These are phyloP conservation scores for Tothia fuscella DNA, from an alignment of 2,329 filamentous ascomycete genomes.

Conservation along the genomic window DNA sequence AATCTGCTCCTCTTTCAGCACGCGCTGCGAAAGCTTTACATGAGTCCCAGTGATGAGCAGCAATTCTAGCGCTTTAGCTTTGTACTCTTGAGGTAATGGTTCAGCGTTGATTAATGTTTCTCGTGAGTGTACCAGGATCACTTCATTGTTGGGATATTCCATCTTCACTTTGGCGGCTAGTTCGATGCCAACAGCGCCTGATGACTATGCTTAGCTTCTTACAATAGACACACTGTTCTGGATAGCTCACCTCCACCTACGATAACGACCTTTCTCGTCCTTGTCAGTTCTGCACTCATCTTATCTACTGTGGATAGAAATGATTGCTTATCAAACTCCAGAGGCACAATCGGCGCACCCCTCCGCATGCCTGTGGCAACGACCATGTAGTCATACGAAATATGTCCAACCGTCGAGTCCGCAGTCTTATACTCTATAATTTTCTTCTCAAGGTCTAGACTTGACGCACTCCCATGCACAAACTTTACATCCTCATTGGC, in stretches of 20 bases:
- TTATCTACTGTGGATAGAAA: constrained; percentile 51
- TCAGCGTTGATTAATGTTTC: constrained; percentile 61
- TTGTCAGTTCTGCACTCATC: constrained; percentile 46
- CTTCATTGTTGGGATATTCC: constrained; percentile 48
- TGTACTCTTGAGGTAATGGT: constrained; percentile 57
- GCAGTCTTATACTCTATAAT: constrained; percentile 22
- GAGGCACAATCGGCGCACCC: constrained; percentile 61
- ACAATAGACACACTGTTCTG: constrained; percentile 24
- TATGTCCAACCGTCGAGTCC: background rate
- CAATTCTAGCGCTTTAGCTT: constrained; percentile 47
- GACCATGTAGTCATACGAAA: constrained; percentile 61
- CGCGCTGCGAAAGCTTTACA: constrained; percentile 48
- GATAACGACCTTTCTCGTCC: constrained; percentile 4
- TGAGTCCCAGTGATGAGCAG: constrained; percentile 53
- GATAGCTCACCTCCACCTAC: constrained; percentile 8
- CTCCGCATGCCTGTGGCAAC: constrained; percentile 58
- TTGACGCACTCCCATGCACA: constrained; percentile 52
- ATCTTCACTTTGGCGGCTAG: constrained; percentile 70
- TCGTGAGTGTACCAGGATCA: constrained; percentile 66
- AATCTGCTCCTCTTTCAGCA: constrained; percentile 37
- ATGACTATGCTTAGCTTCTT: background rate
- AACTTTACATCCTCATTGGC: constrained; percentile 43
- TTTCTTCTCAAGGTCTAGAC: constrained; percentile 44
- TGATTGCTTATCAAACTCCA: constrained; percentile 46
- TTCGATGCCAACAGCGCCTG: constrained; percentile 66